These are phyloP conservation scores for Teratosphaeria viscida DNA, from an alignment of 2,329 filamentous ascomycete species.

Conservation along the genomic window DNA sequence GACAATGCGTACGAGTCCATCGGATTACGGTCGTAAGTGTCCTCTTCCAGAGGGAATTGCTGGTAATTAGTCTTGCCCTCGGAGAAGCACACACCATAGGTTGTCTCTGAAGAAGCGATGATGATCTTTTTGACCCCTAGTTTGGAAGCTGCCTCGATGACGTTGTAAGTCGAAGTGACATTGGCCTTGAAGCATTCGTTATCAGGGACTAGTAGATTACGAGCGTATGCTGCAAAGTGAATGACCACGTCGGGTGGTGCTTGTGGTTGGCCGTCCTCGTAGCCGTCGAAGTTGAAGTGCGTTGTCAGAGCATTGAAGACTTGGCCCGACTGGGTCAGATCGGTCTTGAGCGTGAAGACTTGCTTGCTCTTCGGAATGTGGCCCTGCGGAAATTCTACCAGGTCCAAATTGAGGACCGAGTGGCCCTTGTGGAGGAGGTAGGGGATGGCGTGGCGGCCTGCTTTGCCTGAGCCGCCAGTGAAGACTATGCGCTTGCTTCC, in stretches of 20 bases:
- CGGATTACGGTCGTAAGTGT: slow-evolving; percentile 45
- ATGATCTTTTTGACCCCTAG: slow-evolving; percentile 53
- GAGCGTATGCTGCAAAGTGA: slow-evolving; percentile 50
- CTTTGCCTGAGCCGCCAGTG: slow-evolving; percentile 47
- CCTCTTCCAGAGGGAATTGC: slow-evolving; percentile 49
- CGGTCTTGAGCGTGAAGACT: slow-evolving; percentile 46
- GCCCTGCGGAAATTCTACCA: slow-evolving; percentile 32
- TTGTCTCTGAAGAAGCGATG: slow-evolving; percentile 49
- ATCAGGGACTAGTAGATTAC: slow-evolving; percentile 52
- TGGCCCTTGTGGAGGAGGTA: slow-evolving; percentile 42
- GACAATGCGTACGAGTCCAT: slow-evolving; percentile 53
- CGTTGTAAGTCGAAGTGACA: slow-evolving; percentile 47
- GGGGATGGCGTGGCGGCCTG: slow-evolving; percentile 45
- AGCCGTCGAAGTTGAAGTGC: slow-evolving; percentile 45
- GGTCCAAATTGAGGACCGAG: slow-evolving; percentile 45
- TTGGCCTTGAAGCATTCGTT: slow-evolving; percentile 50
- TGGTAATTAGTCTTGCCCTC: slow-evolving; percentile 48
- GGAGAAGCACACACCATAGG: slow-evolving; percentile 52
- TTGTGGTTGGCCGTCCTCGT: slow-evolving; percentile 34
- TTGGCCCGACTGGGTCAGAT: slow-evolving; percentile 46
- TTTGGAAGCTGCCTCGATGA: slow-evolving; percentile 53
- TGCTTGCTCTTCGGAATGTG: slow-evolving; percentile 11
- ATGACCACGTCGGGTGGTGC: slow-evolving; percentile 49
- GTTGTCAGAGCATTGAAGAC: slow-evolving; percentile 47
- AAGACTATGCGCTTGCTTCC: slow-evolving; percentile 38